These are phyloP conservation scores for Rhodotorula sp. DNA, from an alignment of 1,284 basidiomycete genomes.

Conservation along the genomic window DNA sequence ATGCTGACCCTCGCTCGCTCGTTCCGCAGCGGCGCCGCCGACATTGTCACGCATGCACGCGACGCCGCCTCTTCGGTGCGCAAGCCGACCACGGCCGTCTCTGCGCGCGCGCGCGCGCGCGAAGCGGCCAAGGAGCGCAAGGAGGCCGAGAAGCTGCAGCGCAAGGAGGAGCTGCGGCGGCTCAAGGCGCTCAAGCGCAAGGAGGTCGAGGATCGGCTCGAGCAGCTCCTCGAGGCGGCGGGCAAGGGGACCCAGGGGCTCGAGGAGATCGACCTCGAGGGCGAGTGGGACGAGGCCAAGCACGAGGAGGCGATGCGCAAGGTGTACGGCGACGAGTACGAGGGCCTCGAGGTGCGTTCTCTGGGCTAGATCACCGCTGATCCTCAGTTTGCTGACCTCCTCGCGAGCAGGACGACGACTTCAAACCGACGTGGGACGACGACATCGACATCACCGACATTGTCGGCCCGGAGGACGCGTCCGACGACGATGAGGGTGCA, in stretches of 20 bases:
- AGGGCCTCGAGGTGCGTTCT: conserved; percentile 53
- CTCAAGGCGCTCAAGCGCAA: conserved; percentile 80
- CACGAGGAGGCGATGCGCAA: conserved; percentile 76
- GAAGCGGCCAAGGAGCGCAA: conserved; percentile 73
- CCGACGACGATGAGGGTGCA: conserved; percentile 57
- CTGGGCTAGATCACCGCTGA: too few species aligned
- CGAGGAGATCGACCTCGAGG: conserved; percentile 48
- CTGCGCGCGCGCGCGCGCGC: conserved; percentile 74
- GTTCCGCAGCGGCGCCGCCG: conserved; percentile 62
- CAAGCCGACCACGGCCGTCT: conserved; percentile 37
- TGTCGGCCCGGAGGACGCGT: conserved; percentile 54
- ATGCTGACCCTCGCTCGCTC: too few species aligned
- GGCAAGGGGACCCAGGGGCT: conserved; percentile 45
- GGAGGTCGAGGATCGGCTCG: conserved; percentile 74
- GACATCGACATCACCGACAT: conserved; percentile 80
- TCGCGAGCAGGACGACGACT: conserved; percentile 56
- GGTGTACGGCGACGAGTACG: conserved; percentile 63
- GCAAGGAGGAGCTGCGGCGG: conserved; percentile 74
- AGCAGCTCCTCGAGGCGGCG: conserved; percentile 68
- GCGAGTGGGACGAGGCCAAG: conserved; percentile 76
- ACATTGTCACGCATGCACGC: conserved; percentile 79
- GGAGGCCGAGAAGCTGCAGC: conserved; percentile 71
- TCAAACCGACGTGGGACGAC: conserved; percentile 84
- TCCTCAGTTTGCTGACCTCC: too few species aligned
- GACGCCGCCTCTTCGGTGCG: conserved; percentile 54